Conservation (phyloP, 306 rosid species). For the Dalbergia cochinchinensis region DNA sequence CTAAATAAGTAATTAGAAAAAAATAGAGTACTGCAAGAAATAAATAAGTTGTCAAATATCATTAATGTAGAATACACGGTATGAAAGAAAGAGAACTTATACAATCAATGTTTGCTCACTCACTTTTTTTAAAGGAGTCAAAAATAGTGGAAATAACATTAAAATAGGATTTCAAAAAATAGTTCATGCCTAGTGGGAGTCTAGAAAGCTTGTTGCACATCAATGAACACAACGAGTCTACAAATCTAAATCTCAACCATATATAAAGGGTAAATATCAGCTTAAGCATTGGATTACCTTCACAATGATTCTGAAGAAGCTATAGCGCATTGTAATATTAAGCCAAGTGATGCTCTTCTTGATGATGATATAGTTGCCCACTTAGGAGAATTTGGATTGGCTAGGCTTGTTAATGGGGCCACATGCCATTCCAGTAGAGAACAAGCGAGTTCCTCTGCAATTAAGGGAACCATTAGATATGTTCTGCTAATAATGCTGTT, state of each 20-base stretch:
- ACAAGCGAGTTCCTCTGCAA: constrained; percentile 32
- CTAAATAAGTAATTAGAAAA: no score
- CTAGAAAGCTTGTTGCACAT: constrained; percentile 43
- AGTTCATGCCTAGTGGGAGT: constrained; percentile 57
- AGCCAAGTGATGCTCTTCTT: constrained; percentile 59
- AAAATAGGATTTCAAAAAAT: constrained; percentile 38
- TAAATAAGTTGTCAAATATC: no score
- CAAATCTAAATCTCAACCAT: background rate
- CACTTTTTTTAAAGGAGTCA: no score
- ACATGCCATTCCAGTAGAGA: background rate
- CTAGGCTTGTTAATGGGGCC: constrained; percentile 35
- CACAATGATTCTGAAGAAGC: constrained; percentile 40
- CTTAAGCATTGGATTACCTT: constrained; percentile 54
- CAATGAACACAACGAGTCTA: background rate
- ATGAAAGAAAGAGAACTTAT: no score
- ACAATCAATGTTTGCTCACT: no score
- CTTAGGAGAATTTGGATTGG: constrained; percentile 61
- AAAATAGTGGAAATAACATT: no score
- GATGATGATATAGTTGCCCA: constrained; percentile 49
- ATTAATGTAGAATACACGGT: no score
- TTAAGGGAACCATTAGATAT: constrained; percentile 53
- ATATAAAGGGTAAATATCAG: constrained; percentile 38
- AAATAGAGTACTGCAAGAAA: no score
- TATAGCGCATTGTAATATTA: constrained; percentile 54
- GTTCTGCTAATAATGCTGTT: constrained; percentile 36